phyloP scores from a whole-genome alignment of 1,284 basidiomycete genomes.

The Exobasidium cylindrosporum region DNA sequence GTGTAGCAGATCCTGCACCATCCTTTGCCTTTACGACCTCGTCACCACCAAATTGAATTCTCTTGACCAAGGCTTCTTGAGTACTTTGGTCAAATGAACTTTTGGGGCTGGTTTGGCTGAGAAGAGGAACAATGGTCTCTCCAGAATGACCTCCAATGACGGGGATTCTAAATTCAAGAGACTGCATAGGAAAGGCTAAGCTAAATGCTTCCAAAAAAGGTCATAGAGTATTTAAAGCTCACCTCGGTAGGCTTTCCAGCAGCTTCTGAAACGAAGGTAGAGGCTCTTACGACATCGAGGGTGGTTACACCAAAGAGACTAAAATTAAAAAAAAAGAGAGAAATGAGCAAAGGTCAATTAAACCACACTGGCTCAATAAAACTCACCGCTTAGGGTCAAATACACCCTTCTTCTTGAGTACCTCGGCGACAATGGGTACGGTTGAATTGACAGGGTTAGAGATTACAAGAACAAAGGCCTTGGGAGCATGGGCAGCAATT shows the following conservation, averaged over 20 bases:
- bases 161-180: conserved; percentile 64
- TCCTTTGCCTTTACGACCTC: conserved; percentile 87
- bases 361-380: not conserved
- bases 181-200: conserved; percentile 36
- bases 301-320: conserved; percentile 92
- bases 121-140: conserved; percentile 88
- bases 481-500: conserved; percentile 79
- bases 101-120: conserved; percentile 68
- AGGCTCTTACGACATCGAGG: conserved; percentile 93
- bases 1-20: conserved; percentile 81
- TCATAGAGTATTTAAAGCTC: conserved; percentile 45
- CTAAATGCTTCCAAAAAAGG: conserved; percentile 15
- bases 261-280: conserved; percentile 86
- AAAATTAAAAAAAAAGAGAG: conserved; percentile 57
- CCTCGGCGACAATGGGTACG: conserved; percentile 92
- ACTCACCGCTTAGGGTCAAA: conserved; percentile 70
- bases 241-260: conserved; percentile 65
- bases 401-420: conserved; percentile 85
- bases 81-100: conserved; percentile 49
- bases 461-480: conserved; percentile 91
- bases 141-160: conserved; percentile 97
- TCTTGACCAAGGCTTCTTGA: conserved; percentile 71
- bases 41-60: conserved; percentile 89
- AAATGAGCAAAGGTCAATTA: no score
- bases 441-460: conserved; percentile 95